Evolutionary conservation across 148 eudicot species (phyloP), one percentile per base, ranked within the genome.

Genomic region (Camellia sinensis): DNA sequence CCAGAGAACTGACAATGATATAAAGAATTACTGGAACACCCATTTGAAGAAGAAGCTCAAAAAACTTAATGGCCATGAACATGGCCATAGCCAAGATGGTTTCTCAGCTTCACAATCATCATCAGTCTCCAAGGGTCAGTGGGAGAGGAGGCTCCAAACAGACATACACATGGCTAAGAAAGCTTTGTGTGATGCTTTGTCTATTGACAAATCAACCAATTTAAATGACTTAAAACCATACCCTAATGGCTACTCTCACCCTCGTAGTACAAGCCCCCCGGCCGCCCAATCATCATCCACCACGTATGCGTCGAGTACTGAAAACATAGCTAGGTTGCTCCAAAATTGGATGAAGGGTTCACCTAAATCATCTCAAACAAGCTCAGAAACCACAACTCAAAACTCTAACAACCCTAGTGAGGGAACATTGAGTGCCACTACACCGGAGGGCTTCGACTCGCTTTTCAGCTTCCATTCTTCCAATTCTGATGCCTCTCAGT

Each of bases 21-120:
- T 94, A 71, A 94, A 94, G 78, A 94, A 94, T 79, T 92, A 91
- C 81, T 94, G 98, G 98, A 94, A 94, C 81, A 94, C 97, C 69
- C 97, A 94, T 81, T 80, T 94, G 54, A 94, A 92, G 86, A 94
- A 89, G 87, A 92, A 91, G 84, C 83, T 92, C 5, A 83, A 71
- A 52, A 90, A 86, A 71, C 79, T 56, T 5, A 85, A 85, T 69
- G 91, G 89, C 29, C 76, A 81, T 77, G 85, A 74, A 60, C 76
- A 78, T 29, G 76, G 78, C 17, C 73, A 78, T 56, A 66, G 40
- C 18, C 81, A 54, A 7, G 82, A 84, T 43, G 81, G 75, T 50
- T 76, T 77, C 19, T 74, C 90, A 11, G 41, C 78, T 5, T 71
- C 91, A 11, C 82, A 74, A 10, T 67, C 91, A 11, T 81, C 74